Conservation (phyloP, 495 filamentous ascomycete genomes). For the Lepraria neglecta region DNA sequence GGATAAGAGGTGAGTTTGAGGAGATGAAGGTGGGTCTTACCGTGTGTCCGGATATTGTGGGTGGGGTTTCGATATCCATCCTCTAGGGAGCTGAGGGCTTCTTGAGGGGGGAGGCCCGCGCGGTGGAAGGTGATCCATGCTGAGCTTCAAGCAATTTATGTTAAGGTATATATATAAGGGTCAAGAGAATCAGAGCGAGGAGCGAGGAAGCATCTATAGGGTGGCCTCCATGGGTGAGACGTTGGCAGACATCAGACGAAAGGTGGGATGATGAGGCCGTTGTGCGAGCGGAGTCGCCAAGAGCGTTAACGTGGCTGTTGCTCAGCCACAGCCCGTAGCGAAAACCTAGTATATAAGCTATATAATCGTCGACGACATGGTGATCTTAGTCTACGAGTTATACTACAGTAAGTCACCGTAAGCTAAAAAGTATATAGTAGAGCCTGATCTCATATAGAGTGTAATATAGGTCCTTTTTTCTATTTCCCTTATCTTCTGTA, state of each 20-base stretch:
- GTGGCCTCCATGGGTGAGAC: not conserved
- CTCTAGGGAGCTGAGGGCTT: not conserved
- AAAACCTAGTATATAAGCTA: no score
- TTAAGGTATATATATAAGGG: constrained; percentile 13
- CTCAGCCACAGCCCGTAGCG: no score
- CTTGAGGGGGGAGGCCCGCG: constrained; percentile 35
- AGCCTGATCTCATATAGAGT: no score
- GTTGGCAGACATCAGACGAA: constrained; percentile 1
- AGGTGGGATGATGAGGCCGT: not conserved
- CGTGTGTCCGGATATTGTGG: not conserved
- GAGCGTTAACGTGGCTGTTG: not conserved
- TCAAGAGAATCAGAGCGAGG: not conserved
- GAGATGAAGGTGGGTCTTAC: not conserved
- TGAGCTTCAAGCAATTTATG: no score
- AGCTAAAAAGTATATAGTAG: no score
- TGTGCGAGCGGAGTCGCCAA: not conserved
- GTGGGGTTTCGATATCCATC: not conserved
- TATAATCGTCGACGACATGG: no score
- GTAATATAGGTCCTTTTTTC: no score
- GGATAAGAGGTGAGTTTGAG: not conserved
- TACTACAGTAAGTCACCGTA: no score
- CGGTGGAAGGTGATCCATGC: no score
- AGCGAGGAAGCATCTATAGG: constrained; percentile 10
- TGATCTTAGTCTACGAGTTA: no score
- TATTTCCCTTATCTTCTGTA: no score